phyloP scores from a whole-genome alignment of 345 rosid genomes.

The Arabidopsis arenosa region DNA sequence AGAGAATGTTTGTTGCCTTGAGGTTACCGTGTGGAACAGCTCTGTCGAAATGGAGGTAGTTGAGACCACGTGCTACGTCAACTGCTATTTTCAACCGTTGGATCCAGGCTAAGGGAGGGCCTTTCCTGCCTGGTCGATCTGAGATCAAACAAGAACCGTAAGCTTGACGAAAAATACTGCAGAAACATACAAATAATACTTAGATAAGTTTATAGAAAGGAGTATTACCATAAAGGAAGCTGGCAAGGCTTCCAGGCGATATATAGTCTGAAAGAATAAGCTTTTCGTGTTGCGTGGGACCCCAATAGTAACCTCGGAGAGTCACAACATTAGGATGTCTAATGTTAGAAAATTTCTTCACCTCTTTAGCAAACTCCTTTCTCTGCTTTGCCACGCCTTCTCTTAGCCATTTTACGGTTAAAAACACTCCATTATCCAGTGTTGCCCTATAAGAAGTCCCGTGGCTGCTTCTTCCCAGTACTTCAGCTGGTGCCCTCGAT shows the following conservation, averaged over 20 bases:
- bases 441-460: slow-evolving; percentile 97
- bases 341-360: slow-evolving; percentile 90
- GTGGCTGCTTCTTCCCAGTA: slow-evolving; percentile 96
- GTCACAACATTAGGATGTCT: slow-evolving; percentile 98
- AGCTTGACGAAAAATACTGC: not conserved
- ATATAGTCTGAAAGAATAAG: slow-evolving; percentile 94
- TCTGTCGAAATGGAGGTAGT: slow-evolving; percentile 98
- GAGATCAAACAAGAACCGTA: slow-evolving; percentile 30
- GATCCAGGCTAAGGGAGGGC: slow-evolving; percentile 77
- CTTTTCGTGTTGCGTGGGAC: slow-evolving; percentile 98
- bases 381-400: slow-evolving; percentile 98
- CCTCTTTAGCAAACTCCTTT: slow-evolving; percentile 97
- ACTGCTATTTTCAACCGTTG: slow-evolving; percentile 92
- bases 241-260: slow-evolving; percentile 95
- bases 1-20: slow-evolving; percentile 80
- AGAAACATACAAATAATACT: not conserved
- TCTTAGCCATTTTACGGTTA: slow-evolving; percentile 97
- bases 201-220: slow-evolving; percentile 3
- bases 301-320: slow-evolving; percentile 97
- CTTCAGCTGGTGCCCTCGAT: slow-evolving; percentile 97
- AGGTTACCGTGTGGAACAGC: slow-evolving; percentile 96
- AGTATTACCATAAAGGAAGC: slow-evolving; percentile 88
- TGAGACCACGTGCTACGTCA: slow-evolving; percentile 98
- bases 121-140: slow-evolving; percentile 98
- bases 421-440: slow-evolving; percentile 78